Percentiles rank a stretch among this genome's conserved stretches.
Evolutionary conservation across 139 green algal genomes (phyloP).

Genomic region (Micromonas commoda): DNA sequence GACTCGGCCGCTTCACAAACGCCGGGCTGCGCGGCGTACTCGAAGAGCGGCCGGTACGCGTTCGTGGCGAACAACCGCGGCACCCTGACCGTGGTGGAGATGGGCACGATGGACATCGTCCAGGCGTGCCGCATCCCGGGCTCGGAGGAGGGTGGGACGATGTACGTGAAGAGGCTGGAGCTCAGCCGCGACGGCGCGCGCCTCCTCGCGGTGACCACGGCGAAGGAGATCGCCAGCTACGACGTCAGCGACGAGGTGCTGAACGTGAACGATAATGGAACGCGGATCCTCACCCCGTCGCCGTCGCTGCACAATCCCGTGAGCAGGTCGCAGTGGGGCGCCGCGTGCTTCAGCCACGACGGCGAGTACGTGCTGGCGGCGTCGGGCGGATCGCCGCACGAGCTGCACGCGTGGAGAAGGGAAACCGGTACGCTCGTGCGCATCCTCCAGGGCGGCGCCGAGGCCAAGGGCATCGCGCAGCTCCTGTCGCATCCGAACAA

Average conservation of each 20-base stretch:
- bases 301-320: conserved; percentile 61
- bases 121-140: conserved; percentile 55
- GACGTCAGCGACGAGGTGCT: conserved; percentile 37
- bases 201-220: conserved; percentile 63
- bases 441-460: conserved; percentile 62
- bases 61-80: conserved; percentile 48
- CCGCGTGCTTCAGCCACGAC: conserved; percentile 51
- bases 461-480: conserved; percentile 42
- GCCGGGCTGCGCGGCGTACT: conserved; percentile 40
- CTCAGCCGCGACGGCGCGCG: conserved; percentile 57
- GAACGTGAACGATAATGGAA: conserved; percentile 30
- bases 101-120: conserved; percentile 45
- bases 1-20: background rate
- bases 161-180: conserved; percentile 47
- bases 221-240: conserved; percentile 56
- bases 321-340: conserved; percentile 47
- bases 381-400: conserved; percentile 12
- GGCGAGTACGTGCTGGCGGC: conserved; percentile 56
- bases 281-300: background rate
- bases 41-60: conserved; percentile 42
- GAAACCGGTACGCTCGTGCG: conserved; percentile 51
- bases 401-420: conserved; percentile 58
- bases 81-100: conserved; percentile 55
- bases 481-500: conserved; percentile 72
- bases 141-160: too few relatives aligned